These are phyloP conservation scores for Daldinia decipiens DNA, from an alignment of 495 filamentous ascomycete genomes.

Conservation along the genomic window DNA sequence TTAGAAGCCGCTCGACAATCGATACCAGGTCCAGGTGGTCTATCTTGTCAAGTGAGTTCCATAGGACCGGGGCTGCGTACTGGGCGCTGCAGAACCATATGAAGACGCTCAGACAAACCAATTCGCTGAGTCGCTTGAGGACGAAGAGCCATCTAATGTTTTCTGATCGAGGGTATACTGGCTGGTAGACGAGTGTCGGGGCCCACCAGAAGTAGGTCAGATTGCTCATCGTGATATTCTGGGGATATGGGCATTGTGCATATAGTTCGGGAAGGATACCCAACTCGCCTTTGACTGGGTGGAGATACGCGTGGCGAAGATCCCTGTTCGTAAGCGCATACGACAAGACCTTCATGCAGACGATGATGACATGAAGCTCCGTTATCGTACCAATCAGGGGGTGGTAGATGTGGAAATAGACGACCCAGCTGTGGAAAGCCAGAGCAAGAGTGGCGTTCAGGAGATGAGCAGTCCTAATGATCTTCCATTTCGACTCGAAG, in stretches of 20 bases:
- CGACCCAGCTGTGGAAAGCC: conserved; percentile 79
- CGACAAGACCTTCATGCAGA: conserved; percentile 94
- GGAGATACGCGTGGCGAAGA: conserved; percentile 85
- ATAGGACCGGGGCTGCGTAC: conserved; percentile 88
- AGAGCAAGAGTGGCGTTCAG: conserved; percentile 87
- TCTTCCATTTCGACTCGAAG: conserved; percentile 78
- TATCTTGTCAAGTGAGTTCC: conserved; percentile 88
- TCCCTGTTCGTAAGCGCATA: conserved; percentile 98
- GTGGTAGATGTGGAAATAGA: conserved; percentile 91
- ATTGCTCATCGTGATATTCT: conserved; percentile 87
- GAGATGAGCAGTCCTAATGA: conserved; percentile 79
- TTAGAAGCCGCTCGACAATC: conserved; percentile 90
- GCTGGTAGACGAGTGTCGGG: conserved; percentile 95
- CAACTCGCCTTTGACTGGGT: conserved; percentile 67
- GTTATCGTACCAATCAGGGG: conserved; percentile 91
- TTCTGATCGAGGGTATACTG: conserved; percentile 85
- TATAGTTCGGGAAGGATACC: conserved; percentile 81
- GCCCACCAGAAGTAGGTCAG: conserved; percentile 97
- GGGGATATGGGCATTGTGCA: conserved; percentile 82
- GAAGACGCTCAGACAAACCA: conserved; percentile 76
- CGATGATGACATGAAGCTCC: conserved; percentile 91
- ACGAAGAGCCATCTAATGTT: conserved; percentile 88
- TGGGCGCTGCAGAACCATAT: conserved; percentile 95
- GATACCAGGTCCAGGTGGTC: conserved; percentile 79
- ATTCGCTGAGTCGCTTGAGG: conserved; percentile 80